Percentiles rank a stretch among this genome's conserved stretches.
Evolutionary conservation across 169 alveolate genomes (phyloP).

Genomic region (Cryptosporidium parvum): DNA sequence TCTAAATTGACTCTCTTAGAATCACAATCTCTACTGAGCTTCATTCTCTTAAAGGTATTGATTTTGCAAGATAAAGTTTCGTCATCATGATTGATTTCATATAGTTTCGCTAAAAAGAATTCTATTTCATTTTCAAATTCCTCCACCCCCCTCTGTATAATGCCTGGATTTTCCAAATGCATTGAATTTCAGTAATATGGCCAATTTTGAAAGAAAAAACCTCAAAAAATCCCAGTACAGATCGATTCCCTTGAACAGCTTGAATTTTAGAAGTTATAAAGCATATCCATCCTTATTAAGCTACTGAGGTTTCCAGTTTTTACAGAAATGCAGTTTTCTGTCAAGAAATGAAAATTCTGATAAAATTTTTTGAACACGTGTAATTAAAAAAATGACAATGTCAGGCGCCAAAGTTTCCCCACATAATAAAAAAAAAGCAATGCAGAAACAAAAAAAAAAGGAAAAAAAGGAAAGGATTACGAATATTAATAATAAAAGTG

Average conservation of each 20-base stretch:
- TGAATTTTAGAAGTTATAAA: background rate
- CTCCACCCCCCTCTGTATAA: background rate
- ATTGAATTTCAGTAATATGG: background rate
- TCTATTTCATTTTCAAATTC: constrained; percentile 35
- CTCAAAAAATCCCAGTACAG: background rate
- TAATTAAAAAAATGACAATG: constrained; percentile 26
- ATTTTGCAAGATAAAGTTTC: background rate
- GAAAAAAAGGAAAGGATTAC: background rate
- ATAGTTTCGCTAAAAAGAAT: constrained; percentile 7
- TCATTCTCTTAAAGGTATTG: constrained; percentile 27
- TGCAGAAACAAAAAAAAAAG: background rate
- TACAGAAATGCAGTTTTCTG: background rate
- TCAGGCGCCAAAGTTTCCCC: constrained; percentile 73
- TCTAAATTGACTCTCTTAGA: constrained; percentile 14
- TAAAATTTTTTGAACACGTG: constrained; percentile 27
- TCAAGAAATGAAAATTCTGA: constrained; percentile 15
- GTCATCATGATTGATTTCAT: constrained; percentile 3
- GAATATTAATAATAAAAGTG: background rate
- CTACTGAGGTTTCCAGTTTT: background rate
- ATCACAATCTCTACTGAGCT: background rate
- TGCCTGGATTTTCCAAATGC: background rate
- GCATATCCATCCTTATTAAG: background rate
- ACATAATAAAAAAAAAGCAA: constrained; percentile 39
- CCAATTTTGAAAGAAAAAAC: background rate
- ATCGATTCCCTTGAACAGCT: background rate